A percentile compares a stretch with the other conserved stretches of the same genome.
Conservation (phyloP, 176 grass and related monocot genomes). For the Stipa capillata region DNA sequence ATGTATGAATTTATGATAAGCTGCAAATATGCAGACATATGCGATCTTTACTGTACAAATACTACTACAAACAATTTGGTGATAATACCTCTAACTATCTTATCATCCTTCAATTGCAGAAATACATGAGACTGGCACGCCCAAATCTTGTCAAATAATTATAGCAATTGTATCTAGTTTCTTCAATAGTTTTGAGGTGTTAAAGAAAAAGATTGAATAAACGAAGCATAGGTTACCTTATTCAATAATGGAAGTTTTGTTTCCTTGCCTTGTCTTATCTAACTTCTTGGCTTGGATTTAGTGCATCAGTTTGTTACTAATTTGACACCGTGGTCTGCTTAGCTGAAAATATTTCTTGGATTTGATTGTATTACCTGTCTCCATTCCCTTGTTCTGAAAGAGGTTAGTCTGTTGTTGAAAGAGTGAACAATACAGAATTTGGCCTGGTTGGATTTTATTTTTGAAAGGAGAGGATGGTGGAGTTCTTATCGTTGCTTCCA, state of each 20-base stretch:
- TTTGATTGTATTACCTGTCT: background rate
- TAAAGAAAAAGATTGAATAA: conserved; percentile 26
- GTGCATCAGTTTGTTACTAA: background rate
- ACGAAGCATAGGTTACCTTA: background rate
- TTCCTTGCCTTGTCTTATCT: background rate
- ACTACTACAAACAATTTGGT: background rate
- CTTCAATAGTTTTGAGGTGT: background rate
- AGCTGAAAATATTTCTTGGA: background rate
- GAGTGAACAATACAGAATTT: background rate
- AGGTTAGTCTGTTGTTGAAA: background rate
- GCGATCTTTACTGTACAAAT: background rate
- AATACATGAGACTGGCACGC: background rate
- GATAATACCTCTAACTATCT: conserved; percentile 11
- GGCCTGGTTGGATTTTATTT: background rate
- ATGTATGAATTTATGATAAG: background rate
- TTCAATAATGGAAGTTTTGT: background rate
- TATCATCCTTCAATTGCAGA: conserved; percentile 36
- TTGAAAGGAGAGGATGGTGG: too few species aligned
- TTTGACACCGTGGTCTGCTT: background rate
- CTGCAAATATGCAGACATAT: background rate
- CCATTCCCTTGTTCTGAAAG: background rate
- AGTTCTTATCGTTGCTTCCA: background rate
- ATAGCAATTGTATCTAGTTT: conserved; percentile 30
- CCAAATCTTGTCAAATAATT: background rate
- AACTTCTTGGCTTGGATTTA: background rate